Evolutionary conservation across 352 stramenopile species (phyloP).

Genomic region (Pythium volutum): DNA sequence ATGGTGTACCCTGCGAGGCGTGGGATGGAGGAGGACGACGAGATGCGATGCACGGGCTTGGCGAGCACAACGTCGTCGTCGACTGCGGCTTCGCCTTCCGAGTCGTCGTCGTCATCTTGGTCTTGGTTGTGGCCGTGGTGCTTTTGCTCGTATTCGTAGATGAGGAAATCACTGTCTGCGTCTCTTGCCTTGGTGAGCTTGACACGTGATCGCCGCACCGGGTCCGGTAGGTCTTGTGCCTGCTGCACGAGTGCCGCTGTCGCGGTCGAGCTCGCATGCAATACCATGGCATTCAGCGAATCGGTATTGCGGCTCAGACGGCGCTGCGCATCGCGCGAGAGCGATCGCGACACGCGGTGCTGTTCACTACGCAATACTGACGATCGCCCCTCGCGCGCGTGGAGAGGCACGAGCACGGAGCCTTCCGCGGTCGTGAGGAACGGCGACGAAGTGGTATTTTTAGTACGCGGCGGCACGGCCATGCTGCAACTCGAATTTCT

Average conservation of each 20-base stretch:
- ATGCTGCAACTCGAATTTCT: too few species aligned
- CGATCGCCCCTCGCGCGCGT: background rate
- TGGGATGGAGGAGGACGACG: conserved; percentile 19
- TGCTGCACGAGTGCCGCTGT: conserved; percentile 9
- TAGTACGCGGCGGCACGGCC: background rate
- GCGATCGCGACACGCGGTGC: background rate
- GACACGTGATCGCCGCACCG: background rate
- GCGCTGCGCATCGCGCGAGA: background rate
- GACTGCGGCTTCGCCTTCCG: conserved; percentile 8
- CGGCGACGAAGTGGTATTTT: background rate
- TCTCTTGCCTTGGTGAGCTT: background rate
- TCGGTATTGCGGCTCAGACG: conserved; percentile 2
- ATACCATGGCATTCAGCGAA: conserved; percentile 2
- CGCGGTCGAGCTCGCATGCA: background rate
- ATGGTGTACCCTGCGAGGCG: conserved; percentile 22
- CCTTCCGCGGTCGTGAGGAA: conserved; percentile 7
- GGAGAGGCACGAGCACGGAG: background rate
- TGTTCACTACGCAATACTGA: background rate
- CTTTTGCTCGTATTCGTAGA: conserved; percentile 8
- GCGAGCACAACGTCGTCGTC: conserved; percentile 4
- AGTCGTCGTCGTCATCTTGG: background rate
- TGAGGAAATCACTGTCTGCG: background rate
- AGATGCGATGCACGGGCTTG: background rate
- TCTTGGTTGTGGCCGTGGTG: background rate
- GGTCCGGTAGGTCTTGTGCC: conserved; percentile 12